These are phyloP conservation scores for Leptographium wingfieldii DNA, from an alignment of 2,329 filamentous ascomycete genomes.

Conservation along the genomic window DNA sequence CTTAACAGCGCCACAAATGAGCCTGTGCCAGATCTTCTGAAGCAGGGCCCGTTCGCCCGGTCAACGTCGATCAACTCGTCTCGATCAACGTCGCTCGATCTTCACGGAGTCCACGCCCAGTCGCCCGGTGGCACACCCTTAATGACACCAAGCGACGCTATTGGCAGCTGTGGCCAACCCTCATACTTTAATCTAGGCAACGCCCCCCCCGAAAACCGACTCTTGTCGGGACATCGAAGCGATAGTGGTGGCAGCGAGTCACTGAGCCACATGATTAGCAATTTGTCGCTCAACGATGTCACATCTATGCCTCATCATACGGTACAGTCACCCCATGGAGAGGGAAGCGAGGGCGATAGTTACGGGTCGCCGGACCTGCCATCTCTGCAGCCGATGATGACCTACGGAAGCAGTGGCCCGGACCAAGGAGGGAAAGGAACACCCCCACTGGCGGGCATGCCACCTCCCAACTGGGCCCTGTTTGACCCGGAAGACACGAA, in stretches of 20 bases:
- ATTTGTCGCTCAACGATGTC: slow-evolving; percentile 59
- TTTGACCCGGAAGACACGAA: slow-evolving; percentile 93
- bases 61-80: slow-evolving; percentile 80
- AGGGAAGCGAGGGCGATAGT: slow-evolving; percentile 58
- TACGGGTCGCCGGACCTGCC: slow-evolving; percentile 63
- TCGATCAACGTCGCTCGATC: slow-evolving; percentile 84
- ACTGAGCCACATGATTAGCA: slow-evolving; percentile 68
- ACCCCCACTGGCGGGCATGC: slow-evolving; percentile 56
- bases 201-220: slow-evolving; percentile 42
- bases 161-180: slow-evolving; percentile 59
- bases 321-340: slow-evolving; percentile 53
- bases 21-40: slow-evolving; percentile 81
- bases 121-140: slow-evolving; percentile 79
- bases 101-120: slow-evolving; percentile 45
- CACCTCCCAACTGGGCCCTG: slow-evolving; percentile 79
- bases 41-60: slow-evolving; percentile 80
- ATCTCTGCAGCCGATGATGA: slow-evolving; percentile 42
- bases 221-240: slow-evolving; percentile 72
- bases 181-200: slow-evolving; percentile 79
- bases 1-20: slow-evolving; percentile 66
- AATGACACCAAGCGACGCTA: slow-evolving; percentile 64
- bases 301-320: slow-evolving; percentile 27
- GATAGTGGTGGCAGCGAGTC: slow-evolving; percentile 88
- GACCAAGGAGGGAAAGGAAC: slow-evolving; percentile 30
- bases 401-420: slow-evolving; percentile 22